Conservation (phyloP, 768 basidiomycete species). For the Suillus subluteus region DNA sequence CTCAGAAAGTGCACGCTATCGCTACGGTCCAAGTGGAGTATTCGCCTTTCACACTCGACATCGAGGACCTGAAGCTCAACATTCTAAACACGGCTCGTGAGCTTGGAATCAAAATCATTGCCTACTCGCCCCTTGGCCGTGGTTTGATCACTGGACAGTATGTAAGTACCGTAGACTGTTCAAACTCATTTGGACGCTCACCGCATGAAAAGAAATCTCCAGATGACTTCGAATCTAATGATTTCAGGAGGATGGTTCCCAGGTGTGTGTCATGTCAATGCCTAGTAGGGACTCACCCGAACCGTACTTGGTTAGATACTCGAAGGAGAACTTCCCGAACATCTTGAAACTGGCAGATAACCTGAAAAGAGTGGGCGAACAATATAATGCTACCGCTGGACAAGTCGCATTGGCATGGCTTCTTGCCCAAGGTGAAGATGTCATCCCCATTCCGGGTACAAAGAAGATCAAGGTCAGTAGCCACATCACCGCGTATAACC, state of each 20-base stretch:
- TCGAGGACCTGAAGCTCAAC: slow-evolving; percentile 46
- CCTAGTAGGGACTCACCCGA: slow-evolving; percentile 32
- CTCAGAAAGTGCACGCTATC: slow-evolving; percentile 53
- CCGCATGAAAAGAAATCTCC: slow-evolving; percentile 31
- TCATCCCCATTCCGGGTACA: slow-evolving; percentile 47
- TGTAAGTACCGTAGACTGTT: slow-evolving; percentile 29
- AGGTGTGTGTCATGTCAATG: slow-evolving; percentile 31
- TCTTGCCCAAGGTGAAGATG: slow-evolving; percentile 39
- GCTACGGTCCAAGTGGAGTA: slow-evolving; percentile 55
- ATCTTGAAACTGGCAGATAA: slow-evolving; percentile 42
- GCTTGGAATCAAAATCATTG: slow-evolving; percentile 51
- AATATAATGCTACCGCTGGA: slow-evolving; percentile 39
- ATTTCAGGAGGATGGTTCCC: slow-evolving; percentile 29
- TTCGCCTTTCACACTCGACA: slow-evolving; percentile 51
- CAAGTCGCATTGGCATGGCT: slow-evolving; percentile 47
- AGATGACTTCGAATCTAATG: slow-evolving; percentile 34
- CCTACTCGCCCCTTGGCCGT: slow-evolving; percentile 58
- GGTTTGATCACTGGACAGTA: slow-evolving; percentile 53
- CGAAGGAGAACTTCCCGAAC: slow-evolving; percentile 48
- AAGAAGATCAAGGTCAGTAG: slow-evolving; percentile 35
- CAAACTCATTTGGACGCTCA: slow-evolving; percentile 2
- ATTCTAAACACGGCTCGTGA: slow-evolving; percentile 50
- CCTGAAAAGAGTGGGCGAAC: slow-evolving; percentile 36
- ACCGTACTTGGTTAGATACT: slow-evolving; percentile 34
- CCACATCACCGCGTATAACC: background rate